phyloP scores from a whole-genome alignment of 257 asterid genomes.

The Plantago ovata region DNA sequence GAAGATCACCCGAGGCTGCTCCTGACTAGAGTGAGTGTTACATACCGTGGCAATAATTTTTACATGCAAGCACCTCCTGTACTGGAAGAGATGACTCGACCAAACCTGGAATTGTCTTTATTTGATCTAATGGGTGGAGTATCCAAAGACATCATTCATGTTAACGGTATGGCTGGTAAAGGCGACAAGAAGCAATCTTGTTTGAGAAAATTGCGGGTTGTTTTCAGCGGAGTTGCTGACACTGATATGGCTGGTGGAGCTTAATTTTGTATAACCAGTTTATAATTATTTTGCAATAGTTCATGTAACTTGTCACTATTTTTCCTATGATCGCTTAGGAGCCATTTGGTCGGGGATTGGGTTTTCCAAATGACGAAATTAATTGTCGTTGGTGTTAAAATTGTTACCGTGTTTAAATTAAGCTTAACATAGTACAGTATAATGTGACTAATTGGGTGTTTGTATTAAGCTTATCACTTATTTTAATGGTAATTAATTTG shows the following conservation, averaged over 20 bases:
- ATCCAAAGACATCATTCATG: slow-evolving; percentile 56
- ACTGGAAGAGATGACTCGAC: slow-evolving; percentile 87
- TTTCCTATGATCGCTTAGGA: no score
- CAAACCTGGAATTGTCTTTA: slow-evolving; percentile 63
- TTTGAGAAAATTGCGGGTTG: slow-evolving; percentile 69
- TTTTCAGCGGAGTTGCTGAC: slow-evolving; percentile 63
- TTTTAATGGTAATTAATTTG: no score
- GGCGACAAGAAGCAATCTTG: slow-evolving; percentile 86
- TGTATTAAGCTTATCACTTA: no score
- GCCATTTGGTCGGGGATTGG: no score
- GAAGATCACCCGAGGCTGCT: slow-evolving; percentile 79
- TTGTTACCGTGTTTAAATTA: no score
- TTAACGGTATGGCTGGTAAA: slow-evolving; percentile 71
- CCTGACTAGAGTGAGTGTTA: slow-evolving; percentile 69
- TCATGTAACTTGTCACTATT: no score
- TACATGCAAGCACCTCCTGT: slow-evolving; percentile 97
- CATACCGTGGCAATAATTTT: slow-evolving; percentile 70
- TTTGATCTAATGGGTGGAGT: slow-evolving; percentile 67
- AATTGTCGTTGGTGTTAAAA: no score
- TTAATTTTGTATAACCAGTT: slow-evolving; percentile 18
- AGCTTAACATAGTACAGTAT: no score
- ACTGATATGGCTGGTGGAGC: slow-evolving; percentile 88
- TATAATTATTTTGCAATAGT: no score
- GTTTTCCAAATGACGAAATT: no score
- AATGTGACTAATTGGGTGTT: no score